Evolutionary conservation across 2,329 filamentous ascomycete genomes (phyloP), one percentile per base, ranked within the genome.

Genomic region (Penicillium sp.): DNA sequence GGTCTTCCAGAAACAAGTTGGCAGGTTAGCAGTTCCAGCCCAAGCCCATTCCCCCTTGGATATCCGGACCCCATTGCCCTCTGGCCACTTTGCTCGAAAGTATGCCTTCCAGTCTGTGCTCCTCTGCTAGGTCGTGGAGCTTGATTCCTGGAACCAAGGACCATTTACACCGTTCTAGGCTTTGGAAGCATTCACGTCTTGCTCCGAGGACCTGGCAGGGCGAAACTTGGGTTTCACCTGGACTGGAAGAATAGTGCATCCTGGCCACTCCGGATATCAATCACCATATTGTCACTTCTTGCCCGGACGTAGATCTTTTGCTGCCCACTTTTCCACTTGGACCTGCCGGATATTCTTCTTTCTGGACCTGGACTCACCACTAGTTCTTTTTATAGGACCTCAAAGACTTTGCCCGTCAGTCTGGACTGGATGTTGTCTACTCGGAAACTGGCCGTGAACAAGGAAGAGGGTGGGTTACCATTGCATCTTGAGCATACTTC

Each of bases 1-100:
- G 92, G 92, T 80, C 90, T 99, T 76, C 92, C 92, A 73, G 92
- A 97, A 82, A 99, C 94, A 82, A 96, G 92, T 85, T 99, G 94
- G 94, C 94, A 99, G 94, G 94, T 99, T 88, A 94, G 94, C 89
- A 70, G 62, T 38, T 27, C 39, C 22, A 41, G 13, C 60, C 66
- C 65, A 69, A 59, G 46, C 60, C 63, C 63, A 63, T 65, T 67
- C 57, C 52, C 50, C 51, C 58, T 53, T 61, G 66, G 65, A 68
- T 59, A 44, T 61, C 53, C 48, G 64, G 60, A 64, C 44, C 48
- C 46, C 50, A 50, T 46, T 44, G 46, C 44, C 48, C 44, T 45
- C 50, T 55, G 54, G 58, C 53, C 55, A 38, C 53, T 50, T 25
- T 33, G 46, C 44, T 50, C 53, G 48, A 44, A 50, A 27, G 30